Conservation (phyloP, 2,329 filamentous ascomycete genomes). For the Sordariomycetes sp. region DNA sequence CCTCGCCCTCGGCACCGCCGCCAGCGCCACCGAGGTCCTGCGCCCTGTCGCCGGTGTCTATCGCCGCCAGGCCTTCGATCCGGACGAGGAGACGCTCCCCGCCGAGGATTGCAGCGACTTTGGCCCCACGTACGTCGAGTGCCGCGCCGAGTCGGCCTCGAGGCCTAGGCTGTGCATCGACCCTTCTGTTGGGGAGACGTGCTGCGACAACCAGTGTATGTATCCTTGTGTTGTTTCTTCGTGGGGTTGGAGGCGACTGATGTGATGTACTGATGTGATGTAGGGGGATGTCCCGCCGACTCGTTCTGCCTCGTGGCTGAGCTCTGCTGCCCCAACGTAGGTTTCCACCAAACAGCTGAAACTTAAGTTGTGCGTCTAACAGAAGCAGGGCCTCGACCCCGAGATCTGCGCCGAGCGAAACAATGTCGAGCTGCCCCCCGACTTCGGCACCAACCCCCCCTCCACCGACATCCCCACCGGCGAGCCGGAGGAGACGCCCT, state of each 20-base stretch:
- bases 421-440: neutral
- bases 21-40: neutral
- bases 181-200: neutral
- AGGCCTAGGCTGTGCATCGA: neutral
- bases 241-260: neutral
- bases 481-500: neutral
- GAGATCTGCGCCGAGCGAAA: neutral
- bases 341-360: neutral
- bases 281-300: constrained; percentile 1
- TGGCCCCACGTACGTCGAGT: constrained; percentile 1
- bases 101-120: neutral
- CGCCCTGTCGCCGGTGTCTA: neutral
- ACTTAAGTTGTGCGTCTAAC: neutral
- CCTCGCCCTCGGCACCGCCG: neutral
- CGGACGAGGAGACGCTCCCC: neutral
- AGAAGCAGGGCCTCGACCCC: neutral
- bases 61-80: constrained; percentile 3
- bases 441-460: neutral
- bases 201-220: constrained; percentile 1
- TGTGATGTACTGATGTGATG: neutral
- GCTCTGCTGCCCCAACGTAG: constrained; percentile 3
- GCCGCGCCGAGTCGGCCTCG: neutral
- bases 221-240: neutral
- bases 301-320: constrained; percentile 3
- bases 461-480: neutral